phyloP scores from a whole-genome alignment of 2,329 filamentous ascomycete genomes.

The Epichloe uncinata region DNA sequence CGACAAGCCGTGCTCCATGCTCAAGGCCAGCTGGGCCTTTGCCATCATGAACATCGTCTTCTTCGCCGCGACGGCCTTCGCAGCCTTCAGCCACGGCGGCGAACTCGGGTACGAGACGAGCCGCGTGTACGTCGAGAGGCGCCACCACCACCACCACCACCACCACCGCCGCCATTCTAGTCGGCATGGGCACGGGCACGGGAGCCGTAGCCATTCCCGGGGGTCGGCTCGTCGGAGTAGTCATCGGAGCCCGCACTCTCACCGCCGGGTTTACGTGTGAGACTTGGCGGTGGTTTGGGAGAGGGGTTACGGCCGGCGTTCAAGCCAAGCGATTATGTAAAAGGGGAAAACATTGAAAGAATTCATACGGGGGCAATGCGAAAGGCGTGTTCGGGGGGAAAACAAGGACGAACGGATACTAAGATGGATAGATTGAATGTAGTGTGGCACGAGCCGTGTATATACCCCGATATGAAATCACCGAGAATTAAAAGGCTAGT shows the following conservation, averaged over 20 bases:
- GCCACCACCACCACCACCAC: conserved; percentile 11
- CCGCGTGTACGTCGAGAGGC: conserved; percentile 10
- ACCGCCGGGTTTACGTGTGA: conserved; percentile 38
- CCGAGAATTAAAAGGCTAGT: too few species aligned
- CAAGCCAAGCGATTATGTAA: too few species aligned
- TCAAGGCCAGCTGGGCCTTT: conserved; percentile 81
- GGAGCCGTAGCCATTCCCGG: too few species aligned
- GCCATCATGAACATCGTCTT: conserved; percentile 78
- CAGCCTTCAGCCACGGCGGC: conserved; percentile 49
- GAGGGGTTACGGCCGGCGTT: too few species aligned
- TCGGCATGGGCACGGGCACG: conserved; percentile 30
- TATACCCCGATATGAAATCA: too few species aligned
- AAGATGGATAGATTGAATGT: too few species aligned
- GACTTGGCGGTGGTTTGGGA: too few species aligned
- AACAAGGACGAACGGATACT: too few species aligned
- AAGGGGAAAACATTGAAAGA: too few species aligned
- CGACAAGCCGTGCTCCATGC: conserved; percentile 76
- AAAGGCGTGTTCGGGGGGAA: too few species aligned
- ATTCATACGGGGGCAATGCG: too few species aligned
- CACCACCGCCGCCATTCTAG: conserved; percentile 14
- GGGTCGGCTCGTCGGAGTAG: conserved; percentile 9
- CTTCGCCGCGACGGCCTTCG: conserved; percentile 63
- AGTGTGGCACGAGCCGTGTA: too few species aligned
- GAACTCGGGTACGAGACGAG: conserved; percentile 30
- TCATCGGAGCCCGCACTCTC: conserved; percentile 34